Conservation (phyloP, 345 rosid species). For the Combretum micranthum region DNA sequence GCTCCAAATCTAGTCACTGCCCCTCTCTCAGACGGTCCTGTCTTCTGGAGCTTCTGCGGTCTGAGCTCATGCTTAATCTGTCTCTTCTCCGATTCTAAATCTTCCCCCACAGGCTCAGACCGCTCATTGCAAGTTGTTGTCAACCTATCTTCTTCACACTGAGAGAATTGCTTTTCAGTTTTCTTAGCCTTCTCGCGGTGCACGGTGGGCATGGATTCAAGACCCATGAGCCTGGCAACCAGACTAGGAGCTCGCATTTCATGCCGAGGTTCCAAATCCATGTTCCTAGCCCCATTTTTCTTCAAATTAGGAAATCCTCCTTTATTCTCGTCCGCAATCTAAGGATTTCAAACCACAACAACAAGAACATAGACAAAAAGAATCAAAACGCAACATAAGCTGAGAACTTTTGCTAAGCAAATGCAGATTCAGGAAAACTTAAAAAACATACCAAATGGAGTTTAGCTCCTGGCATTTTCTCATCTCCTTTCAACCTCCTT, state of each 20-base stretch:
- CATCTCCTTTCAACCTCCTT: conserved; percentile 66
- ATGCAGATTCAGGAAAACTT: not conserved
- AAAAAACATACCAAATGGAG: conserved; percentile 46
- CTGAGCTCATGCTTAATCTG: conserved; percentile 39
- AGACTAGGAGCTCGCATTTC: conserved; percentile 56
- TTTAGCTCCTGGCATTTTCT: conserved; percentile 79
- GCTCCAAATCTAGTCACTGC: conserved; percentile 67
- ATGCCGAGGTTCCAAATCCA: conserved; percentile 32
- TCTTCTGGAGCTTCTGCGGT: conserved; percentile 88
- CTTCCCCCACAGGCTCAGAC: conserved; percentile 19
- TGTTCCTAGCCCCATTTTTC: conserved; percentile 27
- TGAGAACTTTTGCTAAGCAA: not conserved
- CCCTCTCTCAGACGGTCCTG: conserved; percentile 42
- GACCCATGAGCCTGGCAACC: conserved; percentile 97
- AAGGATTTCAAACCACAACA: conserved; percentile 8
- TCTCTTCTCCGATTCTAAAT: conserved; percentile 26
- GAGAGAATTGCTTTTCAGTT: conserved; percentile 20
- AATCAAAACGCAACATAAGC: conserved; percentile 3
- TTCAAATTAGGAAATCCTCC: conserved; percentile 55
- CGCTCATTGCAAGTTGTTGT: conserved; percentile 1
- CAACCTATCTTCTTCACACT: conserved; percentile 20
- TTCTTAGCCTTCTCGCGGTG: conserved; percentile 53
- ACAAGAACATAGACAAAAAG: conserved; percentile 7
- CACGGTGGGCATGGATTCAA: conserved; percentile 69
- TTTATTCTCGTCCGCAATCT: conserved; percentile 85